Evolutionary conservation across 2,329 filamentous ascomycete genomes (phyloP).

Genomic region (Clarireedia hainanense): DNA sequence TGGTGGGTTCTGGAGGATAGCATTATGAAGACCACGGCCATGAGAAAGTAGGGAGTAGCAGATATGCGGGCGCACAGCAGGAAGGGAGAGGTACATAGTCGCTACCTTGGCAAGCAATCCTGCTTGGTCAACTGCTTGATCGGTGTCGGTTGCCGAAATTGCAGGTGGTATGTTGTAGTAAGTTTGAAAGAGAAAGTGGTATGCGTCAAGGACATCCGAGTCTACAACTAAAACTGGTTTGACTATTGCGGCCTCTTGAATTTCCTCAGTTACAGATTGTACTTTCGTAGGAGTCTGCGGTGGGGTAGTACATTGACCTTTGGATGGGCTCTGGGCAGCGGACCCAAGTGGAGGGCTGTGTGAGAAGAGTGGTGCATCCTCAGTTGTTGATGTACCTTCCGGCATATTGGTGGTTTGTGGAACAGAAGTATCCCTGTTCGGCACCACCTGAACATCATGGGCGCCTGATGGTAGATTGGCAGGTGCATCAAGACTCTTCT

Average conservation of each 20-base stretch:
- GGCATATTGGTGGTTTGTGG: neutral
- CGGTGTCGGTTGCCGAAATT: slow-evolving; percentile 11
- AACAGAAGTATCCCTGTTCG: no score
- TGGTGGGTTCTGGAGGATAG: slow-evolving; percentile 14
- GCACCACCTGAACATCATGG: no score
- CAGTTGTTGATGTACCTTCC: neutral
- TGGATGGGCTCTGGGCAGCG: neutral
- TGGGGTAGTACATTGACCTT: neutral
- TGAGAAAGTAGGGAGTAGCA: slow-evolving; percentile 10
- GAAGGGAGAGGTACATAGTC: slow-evolving; percentile 4
- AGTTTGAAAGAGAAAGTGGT: slow-evolving; percentile 17
- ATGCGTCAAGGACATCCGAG: slow-evolving; percentile 2
- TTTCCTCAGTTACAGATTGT: neutral
- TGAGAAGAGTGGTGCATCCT: neutral
- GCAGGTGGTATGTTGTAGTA: slow-evolving; percentile 10
- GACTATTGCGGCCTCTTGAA: neutral
- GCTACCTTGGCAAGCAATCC: slow-evolving; percentile 11
- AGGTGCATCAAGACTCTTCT: no score
- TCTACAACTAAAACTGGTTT: neutral
- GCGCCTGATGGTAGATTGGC: no score
- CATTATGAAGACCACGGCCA: slow-evolving; percentile 13
- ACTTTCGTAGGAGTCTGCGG: neutral
- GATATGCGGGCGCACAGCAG: slow-evolving; percentile 10
- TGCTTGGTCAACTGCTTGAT: slow-evolving; percentile 12
- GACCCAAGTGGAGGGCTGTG: neutral